A percentile compares a stretch with the other conserved stretches of the same genome.
Conservation (phyloP, 495 filamentous ascomycete genomes). For the Cladorrhinum samala region DNA sequence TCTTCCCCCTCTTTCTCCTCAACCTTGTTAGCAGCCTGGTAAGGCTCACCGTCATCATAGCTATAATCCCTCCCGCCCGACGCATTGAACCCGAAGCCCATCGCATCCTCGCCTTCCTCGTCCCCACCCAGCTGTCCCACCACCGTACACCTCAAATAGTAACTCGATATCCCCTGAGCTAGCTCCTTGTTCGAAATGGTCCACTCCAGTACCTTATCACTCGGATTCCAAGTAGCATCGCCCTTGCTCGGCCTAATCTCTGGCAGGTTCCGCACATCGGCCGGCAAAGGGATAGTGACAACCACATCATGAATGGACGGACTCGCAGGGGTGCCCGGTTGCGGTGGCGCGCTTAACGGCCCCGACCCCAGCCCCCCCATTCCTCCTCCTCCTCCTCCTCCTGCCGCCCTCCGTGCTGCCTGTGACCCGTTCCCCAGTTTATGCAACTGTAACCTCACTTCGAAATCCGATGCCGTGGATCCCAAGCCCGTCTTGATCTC, state of each 20-base stretch:
- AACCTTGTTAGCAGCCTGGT: slow-evolving; percentile 40
- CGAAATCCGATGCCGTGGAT: slow-evolving; percentile 70
- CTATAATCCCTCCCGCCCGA: slow-evolving; percentile 45
- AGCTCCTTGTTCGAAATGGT: slow-evolving; percentile 63
- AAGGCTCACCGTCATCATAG: slow-evolving; percentile 55
- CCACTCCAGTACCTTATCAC: slow-evolving; percentile 76
- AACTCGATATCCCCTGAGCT: slow-evolving; percentile 60
- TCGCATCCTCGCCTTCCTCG: slow-evolving; percentile 49
- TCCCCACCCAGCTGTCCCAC: slow-evolving; percentile 58
- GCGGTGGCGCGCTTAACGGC: slow-evolving; percentile 22
- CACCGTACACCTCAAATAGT: slow-evolving; percentile 67
- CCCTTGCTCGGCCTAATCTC: slow-evolving; percentile 79
- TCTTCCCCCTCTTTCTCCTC: slow-evolving; percentile 35
- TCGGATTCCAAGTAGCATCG: slow-evolving; percentile 71
- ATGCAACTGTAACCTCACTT: slow-evolving; percentile 69
- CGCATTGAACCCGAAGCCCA: slow-evolving; percentile 39
- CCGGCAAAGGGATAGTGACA: slow-evolving; percentile 76
- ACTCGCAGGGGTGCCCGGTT: slow-evolving; percentile 41
- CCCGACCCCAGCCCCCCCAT: slow-evolving; percentile 23
- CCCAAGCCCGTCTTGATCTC: slow-evolving; percentile 79
- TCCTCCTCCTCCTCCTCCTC: slow-evolving; percentile 22
- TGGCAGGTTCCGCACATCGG: slow-evolving; percentile 74
- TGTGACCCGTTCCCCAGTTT: slow-evolving; percentile 39
- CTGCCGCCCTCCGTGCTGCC: slow-evolving; percentile 38
- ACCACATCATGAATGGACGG: slow-evolving; percentile 74